Conservation (phyloP, 1,284 basidiomycete species). For the Apiotrichum brassicae region DNA sequence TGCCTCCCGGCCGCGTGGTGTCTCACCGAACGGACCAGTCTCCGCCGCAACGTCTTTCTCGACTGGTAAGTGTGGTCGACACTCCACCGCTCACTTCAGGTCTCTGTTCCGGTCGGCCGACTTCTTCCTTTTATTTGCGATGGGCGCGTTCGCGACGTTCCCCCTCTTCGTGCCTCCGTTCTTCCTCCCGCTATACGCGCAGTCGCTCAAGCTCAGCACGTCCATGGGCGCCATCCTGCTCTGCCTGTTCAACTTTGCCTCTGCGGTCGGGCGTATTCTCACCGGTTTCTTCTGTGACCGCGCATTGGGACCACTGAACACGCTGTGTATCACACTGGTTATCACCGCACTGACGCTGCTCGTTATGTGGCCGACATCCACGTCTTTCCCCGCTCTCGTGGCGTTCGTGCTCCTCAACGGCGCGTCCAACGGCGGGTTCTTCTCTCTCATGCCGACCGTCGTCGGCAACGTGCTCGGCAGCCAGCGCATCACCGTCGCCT, state of each 20-base stretch:
- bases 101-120: constrained; percentile 29
- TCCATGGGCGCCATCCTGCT: constrained; percentile 29
- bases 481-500: constrained; percentile 19
- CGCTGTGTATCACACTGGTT: constrained; percentile 5
- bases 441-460: constrained; percentile 28
- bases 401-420: constrained; percentile 27
- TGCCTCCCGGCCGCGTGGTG: constrained; percentile 14
- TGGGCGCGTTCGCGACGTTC: constrained; percentile 37
- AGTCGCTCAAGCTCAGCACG: constrained; percentile 26
- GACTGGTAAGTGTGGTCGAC: constrained; percentile 5
- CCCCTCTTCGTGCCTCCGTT: constrained; percentile 44
- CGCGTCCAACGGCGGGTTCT: constrained; percentile 25
- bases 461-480: constrained; percentile 19
- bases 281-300: constrained; percentile 26
- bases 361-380: constrained; percentile 22
- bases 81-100: constrained; percentile 10
- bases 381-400: constrained; percentile 21
- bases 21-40: constrained; percentile 3
- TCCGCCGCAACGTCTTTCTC: constrained; percentile 2
- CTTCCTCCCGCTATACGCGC: constrained; percentile 42
- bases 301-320: constrained; percentile 9
- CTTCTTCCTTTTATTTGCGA: constrained; percentile 34
- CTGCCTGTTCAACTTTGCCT: constrained; percentile 27
- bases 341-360: constrained; percentile 20
- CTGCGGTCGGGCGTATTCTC: constrained; percentile 23